Evolutionary conservation across 345 rosid species (phyloP).

Genomic region (Lepidium didymum): DNA sequence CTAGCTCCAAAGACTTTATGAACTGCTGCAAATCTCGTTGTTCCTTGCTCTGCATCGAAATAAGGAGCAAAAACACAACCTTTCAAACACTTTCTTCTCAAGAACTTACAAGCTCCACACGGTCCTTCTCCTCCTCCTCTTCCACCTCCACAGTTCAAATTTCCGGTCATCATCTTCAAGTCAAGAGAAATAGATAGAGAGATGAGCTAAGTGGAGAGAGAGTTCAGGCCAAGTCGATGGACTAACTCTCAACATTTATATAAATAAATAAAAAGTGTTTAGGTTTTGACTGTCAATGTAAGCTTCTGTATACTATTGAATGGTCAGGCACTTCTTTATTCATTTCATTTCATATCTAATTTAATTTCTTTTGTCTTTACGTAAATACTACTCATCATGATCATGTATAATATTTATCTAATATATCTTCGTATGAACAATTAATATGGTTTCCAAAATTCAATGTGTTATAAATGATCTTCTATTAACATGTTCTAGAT

Average conservation of each 20-base stretch:
- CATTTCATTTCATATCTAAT: background rate
- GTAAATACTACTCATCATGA: constrained; percentile 18
- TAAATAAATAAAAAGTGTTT: constrained; percentile 20
- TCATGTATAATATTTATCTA: background rate
- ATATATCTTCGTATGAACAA: constrained; percentile 19
- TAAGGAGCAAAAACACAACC: constrained; percentile 88
- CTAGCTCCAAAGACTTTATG: constrained; percentile 92
- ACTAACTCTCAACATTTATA: background rate
- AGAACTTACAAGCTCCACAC: constrained; percentile 89
- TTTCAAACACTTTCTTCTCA: constrained; percentile 65
- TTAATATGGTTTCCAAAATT: constrained; percentile 27
- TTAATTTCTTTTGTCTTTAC: constrained; percentile 13
- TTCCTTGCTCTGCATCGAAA: constrained; percentile 81
- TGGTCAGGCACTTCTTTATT: constrained; percentile 20
- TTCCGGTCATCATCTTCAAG: constrained; percentile 30
- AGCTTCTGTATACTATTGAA: constrained; percentile 11
- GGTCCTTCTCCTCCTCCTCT: constrained; percentile 59
- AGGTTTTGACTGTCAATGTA: constrained; percentile 23
- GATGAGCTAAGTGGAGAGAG: background rate
- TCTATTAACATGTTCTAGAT: too few relatives aligned
- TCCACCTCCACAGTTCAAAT: constrained; percentile 20
- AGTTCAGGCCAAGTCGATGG: background rate
- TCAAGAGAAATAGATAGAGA: background rate
- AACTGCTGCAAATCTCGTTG: constrained; percentile 75
- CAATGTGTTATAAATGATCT: constrained; percentile 30